phyloP scores from a whole-genome alignment of 2,329 filamentous ascomycete species.

The Penicillium sp. region DNA sequence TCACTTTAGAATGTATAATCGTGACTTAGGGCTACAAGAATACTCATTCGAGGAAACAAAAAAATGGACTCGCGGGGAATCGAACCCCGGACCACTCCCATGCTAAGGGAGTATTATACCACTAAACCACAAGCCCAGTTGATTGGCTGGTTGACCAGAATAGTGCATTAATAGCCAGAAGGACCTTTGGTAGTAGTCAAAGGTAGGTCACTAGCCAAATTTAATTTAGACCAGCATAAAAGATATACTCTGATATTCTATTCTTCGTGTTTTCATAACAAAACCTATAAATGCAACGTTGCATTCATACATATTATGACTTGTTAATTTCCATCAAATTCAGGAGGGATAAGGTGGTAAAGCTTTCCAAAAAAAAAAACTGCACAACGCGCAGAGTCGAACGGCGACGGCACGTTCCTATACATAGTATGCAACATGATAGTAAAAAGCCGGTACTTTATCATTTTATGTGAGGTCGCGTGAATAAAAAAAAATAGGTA shows the following conservation, averaged over 20 bases:
- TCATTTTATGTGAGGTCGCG: background rate
- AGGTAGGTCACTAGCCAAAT: too few relatives aligned
- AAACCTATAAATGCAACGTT: too few relatives aligned
- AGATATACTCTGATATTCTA: too few relatives aligned
- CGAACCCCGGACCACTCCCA: background rate
- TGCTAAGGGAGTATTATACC: background rate
- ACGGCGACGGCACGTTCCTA: background rate
- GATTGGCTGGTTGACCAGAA: background rate
- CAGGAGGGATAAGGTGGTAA: too few relatives aligned
- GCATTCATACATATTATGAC: too few relatives aligned
- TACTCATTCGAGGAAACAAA: background rate
- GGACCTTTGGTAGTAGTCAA: too few relatives aligned
- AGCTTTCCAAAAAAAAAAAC: too few relatives aligned
- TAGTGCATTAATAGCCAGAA: background rate
- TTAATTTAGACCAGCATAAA: too few relatives aligned
- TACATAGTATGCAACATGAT: too few relatives aligned
- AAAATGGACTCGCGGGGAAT: background rate
- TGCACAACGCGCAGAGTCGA: too few relatives aligned
- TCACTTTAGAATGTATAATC: background rate
- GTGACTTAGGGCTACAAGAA: background rate
- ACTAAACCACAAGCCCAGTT: background rate
- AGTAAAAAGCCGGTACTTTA: background rate
- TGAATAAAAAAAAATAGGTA: conserved; percentile 61
- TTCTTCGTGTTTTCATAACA: too few relatives aligned
- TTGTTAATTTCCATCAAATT: too few relatives aligned